These are phyloP conservation scores for Neurospora sp. DNA, from an alignment of 495 filamentous ascomycete species.

Conservation along the genomic window DNA sequence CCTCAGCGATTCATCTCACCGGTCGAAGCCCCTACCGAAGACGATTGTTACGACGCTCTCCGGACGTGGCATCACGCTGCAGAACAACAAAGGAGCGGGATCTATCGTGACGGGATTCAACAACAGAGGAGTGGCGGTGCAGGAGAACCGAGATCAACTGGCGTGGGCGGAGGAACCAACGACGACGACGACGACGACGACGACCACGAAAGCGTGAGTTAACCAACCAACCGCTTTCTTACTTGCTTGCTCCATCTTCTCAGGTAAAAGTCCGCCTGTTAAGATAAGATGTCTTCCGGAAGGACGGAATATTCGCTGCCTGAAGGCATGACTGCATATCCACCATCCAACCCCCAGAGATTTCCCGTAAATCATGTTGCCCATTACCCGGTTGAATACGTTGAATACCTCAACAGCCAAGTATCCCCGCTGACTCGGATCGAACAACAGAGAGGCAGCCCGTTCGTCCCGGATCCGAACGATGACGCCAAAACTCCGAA, in stretches of 20 bases:
- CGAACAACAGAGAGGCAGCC: background rate
- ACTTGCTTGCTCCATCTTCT: background rate
- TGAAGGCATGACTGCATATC: background rate
- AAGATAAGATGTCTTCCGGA: background rate
- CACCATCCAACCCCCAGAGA: background rate
- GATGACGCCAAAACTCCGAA: background rate
- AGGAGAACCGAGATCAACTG: background rate
- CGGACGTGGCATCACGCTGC: constrained; percentile 12
- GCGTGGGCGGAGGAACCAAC: background rate
- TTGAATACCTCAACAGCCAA: background rate
- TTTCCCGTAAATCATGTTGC: background rate
- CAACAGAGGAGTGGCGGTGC: background rate
- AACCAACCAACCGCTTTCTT: background rate
- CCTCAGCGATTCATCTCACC: constrained; percentile 3
- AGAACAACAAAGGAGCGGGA: background rate
- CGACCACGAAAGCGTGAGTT: background rate
- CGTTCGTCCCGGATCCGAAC: background rate
- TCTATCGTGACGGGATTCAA: background rate
- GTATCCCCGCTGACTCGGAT: background rate
- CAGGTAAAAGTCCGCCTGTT: background rate
- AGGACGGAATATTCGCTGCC: background rate
- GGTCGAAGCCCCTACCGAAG: constrained; percentile 14
- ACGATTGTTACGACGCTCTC: constrained; percentile 18
- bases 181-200: background rate
- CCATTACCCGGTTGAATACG: background rate